Percentiles rank a stretch among this genome's conserved stretches.
These are phyloP conservation scores for Exophiala bonariae DNA, from an alignment of 2,329 filamentous ascomycete species.

Conservation along the genomic window DNA sequence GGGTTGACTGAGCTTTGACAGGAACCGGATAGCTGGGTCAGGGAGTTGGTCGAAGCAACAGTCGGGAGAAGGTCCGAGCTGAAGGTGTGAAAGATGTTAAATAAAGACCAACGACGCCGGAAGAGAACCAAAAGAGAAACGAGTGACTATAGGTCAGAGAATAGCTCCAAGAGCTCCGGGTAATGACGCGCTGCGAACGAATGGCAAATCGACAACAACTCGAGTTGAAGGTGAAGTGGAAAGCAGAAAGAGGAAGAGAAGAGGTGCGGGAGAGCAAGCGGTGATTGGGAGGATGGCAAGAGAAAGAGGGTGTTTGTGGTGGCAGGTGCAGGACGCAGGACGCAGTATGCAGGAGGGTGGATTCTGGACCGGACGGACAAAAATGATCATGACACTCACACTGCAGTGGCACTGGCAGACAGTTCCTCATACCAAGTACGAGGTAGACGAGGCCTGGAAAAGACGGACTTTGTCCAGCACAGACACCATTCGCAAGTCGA, in stretches of 20 bases:
- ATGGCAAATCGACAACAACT: constrained; percentile 17
- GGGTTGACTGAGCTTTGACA: constrained; percentile 4
- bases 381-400: too few relatives aligned
- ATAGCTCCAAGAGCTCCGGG: constrained; percentile 5
- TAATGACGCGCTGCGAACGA: constrained; percentile 12
- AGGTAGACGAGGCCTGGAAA: too few relatives aligned
- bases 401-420: too few relatives aligned
- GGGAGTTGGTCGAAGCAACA: neutral
- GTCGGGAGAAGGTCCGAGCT: constrained; percentile 6
- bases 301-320: too few relatives aligned
- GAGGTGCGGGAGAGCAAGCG: constrained; percentile 28
- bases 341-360: constrained; percentile 4
- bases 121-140: constrained; percentile 21
- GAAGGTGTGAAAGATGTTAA: constrained; percentile 1
- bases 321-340: constrained; percentile 1
- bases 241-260: constrained; percentile 21
- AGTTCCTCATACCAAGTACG: too few relatives aligned
- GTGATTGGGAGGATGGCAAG: constrained; percentile 34
- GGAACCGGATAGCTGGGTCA: neutral
- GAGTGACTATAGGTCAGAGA: constrained; percentile 26
- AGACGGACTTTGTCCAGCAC: too few relatives aligned
- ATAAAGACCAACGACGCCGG: constrained; percentile 9
- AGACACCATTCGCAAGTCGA: too few relatives aligned
- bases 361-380: neutral
- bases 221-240: constrained; percentile 30